Percentiles rank a stretch among this genome's conserved stretches.
Evolutionary conservation across 164 flowering plant species (phyloP).

Genomic region (Macadamia tetraphylla): DNA sequence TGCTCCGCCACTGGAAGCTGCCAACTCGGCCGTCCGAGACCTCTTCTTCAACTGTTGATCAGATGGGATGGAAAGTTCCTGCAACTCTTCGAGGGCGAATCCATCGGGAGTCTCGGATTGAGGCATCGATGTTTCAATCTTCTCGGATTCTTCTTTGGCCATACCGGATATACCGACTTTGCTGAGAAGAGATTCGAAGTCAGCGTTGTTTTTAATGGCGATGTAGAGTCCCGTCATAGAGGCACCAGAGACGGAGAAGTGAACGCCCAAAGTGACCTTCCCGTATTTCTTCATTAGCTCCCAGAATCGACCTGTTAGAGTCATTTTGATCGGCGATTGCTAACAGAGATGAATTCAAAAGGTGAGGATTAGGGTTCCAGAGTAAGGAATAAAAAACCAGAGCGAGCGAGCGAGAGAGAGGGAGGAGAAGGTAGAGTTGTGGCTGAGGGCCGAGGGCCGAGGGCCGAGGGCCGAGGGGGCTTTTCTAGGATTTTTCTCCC

Average conservation of each 20-base stretch:
- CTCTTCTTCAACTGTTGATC: conserved; percentile 12
- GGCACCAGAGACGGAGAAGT: conserved; percentile 69
- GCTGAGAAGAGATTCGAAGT: conserved; percentile 65
- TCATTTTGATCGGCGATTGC: conserved; percentile 16
- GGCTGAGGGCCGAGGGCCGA: too few species aligned
- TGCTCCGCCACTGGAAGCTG: conserved; percentile 78
- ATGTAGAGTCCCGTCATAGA: conserved; percentile 75
- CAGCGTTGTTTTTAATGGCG: conserved; percentile 88
- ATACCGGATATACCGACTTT: conserved; percentile 49
- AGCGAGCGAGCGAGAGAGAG: too few species aligned
- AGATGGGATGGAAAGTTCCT: background rate
- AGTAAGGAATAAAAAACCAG: too few species aligned
- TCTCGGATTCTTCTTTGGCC: conserved; percentile 12
- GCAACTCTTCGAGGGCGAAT: conserved; percentile 6
- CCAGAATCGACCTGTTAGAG: conserved; percentile 31
- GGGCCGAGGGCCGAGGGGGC: too few species aligned
- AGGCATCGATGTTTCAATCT: background rate
- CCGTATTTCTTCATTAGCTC: conserved; percentile 89
- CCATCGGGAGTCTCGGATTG: conserved; percentile 7
- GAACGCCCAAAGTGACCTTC: conserved; percentile 82
- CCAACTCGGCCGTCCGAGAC: conserved; percentile 74
- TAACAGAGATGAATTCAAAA: too few species aligned
- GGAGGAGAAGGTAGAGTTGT: too few species aligned
- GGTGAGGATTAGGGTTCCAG: too few species aligned
- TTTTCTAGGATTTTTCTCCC: too few species aligned